Percentiles rank a stretch among this genome's conserved stretches.
These are phyloP conservation scores for Calonectria naviculata DNA, from an alignment of 2,329 filamentous ascomycete species.

Conservation along the genomic window DNA sequence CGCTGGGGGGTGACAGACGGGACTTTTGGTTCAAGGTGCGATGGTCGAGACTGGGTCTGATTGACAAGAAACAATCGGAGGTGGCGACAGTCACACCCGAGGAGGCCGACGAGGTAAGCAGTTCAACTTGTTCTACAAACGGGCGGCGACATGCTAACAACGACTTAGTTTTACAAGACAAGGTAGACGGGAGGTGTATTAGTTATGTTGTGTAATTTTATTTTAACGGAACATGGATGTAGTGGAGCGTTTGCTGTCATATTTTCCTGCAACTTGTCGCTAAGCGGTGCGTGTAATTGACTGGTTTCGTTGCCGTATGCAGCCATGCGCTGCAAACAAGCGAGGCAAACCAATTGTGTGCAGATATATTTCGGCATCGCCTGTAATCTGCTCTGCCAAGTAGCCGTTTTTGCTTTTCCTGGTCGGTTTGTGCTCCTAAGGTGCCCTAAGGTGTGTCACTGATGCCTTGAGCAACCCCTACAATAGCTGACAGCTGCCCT, in stretches of 20 bases:
- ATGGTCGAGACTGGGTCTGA: slow-evolving; percentile 75
- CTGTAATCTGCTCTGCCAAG: neutral
- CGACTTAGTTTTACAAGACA: slow-evolving; percentile 50
- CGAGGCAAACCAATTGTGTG: neutral
- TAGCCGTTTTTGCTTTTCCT: neutral
- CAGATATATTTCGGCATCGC: neutral
- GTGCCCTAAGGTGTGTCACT: neutral
- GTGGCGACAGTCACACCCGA: slow-evolving; percentile 74
- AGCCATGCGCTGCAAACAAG: neutral
- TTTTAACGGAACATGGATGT: neutral
- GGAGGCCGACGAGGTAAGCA: slow-evolving; percentile 72
- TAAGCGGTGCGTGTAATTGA: neutral
- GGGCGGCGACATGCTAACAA: slow-evolving; percentile 36
- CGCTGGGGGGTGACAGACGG: slow-evolving; percentile 79
- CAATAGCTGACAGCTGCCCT: neutral
- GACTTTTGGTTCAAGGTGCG: slow-evolving; percentile 87
- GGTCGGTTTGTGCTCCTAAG: neutral
- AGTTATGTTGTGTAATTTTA: slow-evolving; percentile 13
- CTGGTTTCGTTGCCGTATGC: neutral
- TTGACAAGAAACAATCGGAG: slow-evolving; percentile 72
- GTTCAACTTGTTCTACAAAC: neutral
- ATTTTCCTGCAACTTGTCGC: neutral
- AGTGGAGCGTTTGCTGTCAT: slow-evolving; percentile 4
- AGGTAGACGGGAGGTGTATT: slow-evolving; percentile 33
- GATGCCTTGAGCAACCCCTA: neutral